Conservation (phyloP, 164 flowering plant species). For the Taxillus chinensis region DNA sequence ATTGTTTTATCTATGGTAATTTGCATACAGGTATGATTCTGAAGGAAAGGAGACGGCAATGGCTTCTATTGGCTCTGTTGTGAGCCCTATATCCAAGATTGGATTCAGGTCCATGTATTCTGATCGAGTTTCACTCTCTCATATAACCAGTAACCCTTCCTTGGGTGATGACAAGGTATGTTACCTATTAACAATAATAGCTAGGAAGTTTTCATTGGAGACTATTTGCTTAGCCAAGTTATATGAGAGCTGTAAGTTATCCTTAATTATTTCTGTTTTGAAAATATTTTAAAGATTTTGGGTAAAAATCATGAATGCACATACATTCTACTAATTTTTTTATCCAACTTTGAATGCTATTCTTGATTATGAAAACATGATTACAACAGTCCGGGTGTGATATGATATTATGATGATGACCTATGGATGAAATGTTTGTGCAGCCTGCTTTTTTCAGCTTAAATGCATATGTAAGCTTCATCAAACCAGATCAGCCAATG, state of each 20-base stretch:
- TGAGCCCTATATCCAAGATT: constrained; percentile 32
- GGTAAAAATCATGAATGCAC: too few relatives aligned
- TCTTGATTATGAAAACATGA: too few relatives aligned
- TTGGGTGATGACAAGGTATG: constrained; percentile 80
- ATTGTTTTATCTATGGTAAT: background rate
- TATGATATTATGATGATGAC: too few relatives aligned
- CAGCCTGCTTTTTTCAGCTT: constrained; percentile 67
- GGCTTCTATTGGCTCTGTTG: constrained; percentile 65
- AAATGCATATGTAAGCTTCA: constrained; percentile 54
- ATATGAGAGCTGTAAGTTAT: too few relatives aligned
- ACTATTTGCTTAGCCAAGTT: too few relatives aligned
- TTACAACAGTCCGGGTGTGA: too few relatives aligned
- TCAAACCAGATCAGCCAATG: constrained; percentile 88
- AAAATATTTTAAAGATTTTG: too few relatives aligned
- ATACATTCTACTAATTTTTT: too few relatives aligned
- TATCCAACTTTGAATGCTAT: too few relatives aligned
- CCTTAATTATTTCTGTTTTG: too few relatives aligned
- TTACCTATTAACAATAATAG: background rate
- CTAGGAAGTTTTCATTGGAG: too few relatives aligned
- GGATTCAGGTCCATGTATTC: constrained; percentile 63
- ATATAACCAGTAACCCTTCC: constrained; percentile 55
- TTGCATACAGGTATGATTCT: constrained; percentile 63
- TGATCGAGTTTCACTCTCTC: constrained; percentile 57
- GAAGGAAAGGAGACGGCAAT: constrained; percentile 74
- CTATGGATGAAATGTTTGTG: background rate